Evolutionary conservation across 352 stramenopile genomes (phyloP), one percentile per base, ranked within the genome.

Genomic region (Phytophthora pistaciae): DNA sequence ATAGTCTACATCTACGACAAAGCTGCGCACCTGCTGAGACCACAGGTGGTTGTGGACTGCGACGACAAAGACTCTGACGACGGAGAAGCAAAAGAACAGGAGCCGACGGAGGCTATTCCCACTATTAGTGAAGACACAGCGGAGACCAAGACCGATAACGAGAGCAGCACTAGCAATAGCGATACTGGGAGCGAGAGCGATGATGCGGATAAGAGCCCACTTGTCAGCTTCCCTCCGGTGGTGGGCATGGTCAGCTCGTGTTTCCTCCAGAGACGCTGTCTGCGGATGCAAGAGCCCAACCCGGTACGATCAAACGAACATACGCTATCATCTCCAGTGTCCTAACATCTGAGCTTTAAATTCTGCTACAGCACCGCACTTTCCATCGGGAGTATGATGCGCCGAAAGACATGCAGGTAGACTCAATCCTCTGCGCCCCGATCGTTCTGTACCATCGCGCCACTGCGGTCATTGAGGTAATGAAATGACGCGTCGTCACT

Each of bases 301-400:
- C 55, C 72, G 46, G 83, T 91, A 44, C 38, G 38, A 74, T 3
- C 11, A 36, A n/a, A 70, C 8, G 23, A 31, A 42, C 10, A 23
- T 44, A 5, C 16, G 16, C 38, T 36, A 64, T 56, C 57, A 46
- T 42, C 29, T 11, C 27, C 38, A 21, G 5, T 59, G 10, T 14
- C 18, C 31, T 55, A 33, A 42, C 29, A 11, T 10, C 20, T 33
- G 25, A 31, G 20, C 21, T 61, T 23, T 21, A 38, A 27, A 23
- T 6, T 65, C 3, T 50, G n/a, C 1, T 31, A 18, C 56, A 91
- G 84, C 84, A 90, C 63, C 79, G 79, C 23, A 25, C 82, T 1
- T 89, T 91, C 38, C 74, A 88, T 60, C 80, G 78, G 5, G 84
- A 92, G 25, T 87, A 91, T 56, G 84, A 92, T 56, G 75, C 79